Evolutionary conservation across 2,329 filamentous ascomycete species (phyloP), one percentile per base, ranked within the genome.

Genomic region (Arthrinium phaeospermum): DNA sequence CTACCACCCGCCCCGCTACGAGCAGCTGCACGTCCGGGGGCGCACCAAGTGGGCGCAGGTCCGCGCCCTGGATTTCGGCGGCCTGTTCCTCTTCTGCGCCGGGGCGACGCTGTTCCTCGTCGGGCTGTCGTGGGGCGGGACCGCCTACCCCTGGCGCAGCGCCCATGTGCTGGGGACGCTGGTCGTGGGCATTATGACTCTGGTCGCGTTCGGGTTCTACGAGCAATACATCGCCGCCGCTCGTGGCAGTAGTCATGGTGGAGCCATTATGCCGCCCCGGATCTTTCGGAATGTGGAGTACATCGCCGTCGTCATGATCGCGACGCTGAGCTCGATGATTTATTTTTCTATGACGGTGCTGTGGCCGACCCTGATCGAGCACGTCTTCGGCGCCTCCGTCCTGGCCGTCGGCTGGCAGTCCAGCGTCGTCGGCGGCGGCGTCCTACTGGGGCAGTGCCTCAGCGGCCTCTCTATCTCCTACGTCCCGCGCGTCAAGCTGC

Each of bases 1-100:
- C 71, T 88, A 87, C 77, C 83, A 83, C 74, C 86, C 85, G 34
- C 85, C 86, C 0, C 82, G 81, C 10, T 86, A 83, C 76, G 76
- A 81, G 27, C 83, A 84, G 77, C 81, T 86, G 24, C 83, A 86
- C 72, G 76, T 82, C 34, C 53, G 78, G 70, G 77, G 80, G 49
- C 83, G 82, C 76, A 79, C 80, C 1, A 79, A 78, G 67, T 75
- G 79, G 75, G 78, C 84, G 73, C 80, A 83, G 75, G 73, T 85
- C 61, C 83, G 80, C 75, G 80, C 83, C 72, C 80, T 89, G 16
- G 88, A 87, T 76, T 85, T 80, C 73, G 71, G 85, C 51, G 86
- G 86, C 44, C 83, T 86, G 70, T 75, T 83, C 47, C 78, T 87
- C 1, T 86, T 83, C 75, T 75, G 82, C 16, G 76, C 78, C 19